Evolutionary conservation across 495 filamentous ascomycete species (phyloP), one percentile per base, ranked within the genome.

Genomic region (Xylaria bambusicola): DNA sequence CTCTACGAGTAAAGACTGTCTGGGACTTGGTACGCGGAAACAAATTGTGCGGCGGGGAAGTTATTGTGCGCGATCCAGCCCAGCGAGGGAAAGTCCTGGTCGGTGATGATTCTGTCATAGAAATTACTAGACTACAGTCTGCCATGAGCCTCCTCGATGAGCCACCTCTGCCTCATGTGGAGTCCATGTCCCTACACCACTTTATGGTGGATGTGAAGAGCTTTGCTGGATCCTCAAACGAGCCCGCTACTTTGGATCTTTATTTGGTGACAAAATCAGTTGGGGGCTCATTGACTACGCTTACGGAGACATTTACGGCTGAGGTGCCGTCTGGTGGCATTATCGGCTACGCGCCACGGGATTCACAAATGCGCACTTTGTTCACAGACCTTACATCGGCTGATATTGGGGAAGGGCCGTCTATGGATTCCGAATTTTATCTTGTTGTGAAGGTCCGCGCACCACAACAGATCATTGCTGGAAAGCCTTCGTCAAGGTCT

Each of bases 11-110:
- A 65, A 84, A 87, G 65, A 94, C 90, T 0, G 92, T 97, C 10
- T 99, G 94, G 94, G 91, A 96, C 68, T 81, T 99, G 38, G 93
- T 98, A 1, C 82, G 81, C 12, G 94, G 92, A 26, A 99, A 98
- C 72, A 97, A 97, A 73, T 82, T 97, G 67, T 87, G 97, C 35
- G 88, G 84, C 38, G 88, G 89, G 23, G 93, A 98, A 63, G 86
- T 97, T 20, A 96, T 99, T 71, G 94, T 99, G 42, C 84, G 94
- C 20, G 92, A 94, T 73, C 91, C 93, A 1, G 81, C 81, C 9
- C 84, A 90, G 63, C 79, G 86, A n/a, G 94, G 94, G 29, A 83
- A 92, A 23, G 83, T 98, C 33, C 74, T 99, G 47, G 97, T 92
- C 0, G 90, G 89, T 1, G 90, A 96, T 40, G 94, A 99, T 71